Conservation (phyloP, 371 early-diverging fungal species). For the Actinomortierella ambigua region DNA sequence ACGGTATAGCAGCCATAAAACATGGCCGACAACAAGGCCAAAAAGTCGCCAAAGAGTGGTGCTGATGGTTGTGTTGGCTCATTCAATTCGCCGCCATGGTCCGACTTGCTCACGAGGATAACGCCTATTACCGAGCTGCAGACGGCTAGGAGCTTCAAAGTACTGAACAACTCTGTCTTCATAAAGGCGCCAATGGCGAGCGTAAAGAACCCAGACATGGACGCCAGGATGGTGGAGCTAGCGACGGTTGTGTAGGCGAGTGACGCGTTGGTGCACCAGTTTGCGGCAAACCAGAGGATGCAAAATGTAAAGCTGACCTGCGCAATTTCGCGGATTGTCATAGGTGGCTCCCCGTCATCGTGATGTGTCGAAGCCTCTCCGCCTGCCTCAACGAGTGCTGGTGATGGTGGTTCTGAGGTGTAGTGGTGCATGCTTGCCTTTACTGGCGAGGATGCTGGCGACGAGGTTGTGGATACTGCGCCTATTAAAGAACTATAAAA, state of each 20-base stretch:
- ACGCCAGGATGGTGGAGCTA: slow-evolving; percentile 78
- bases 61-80: slow-evolving; percentile 25
- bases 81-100: slow-evolving; percentile 19
- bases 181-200: slow-evolving; percentile 70
- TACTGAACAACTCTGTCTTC: slow-evolving; percentile 66
- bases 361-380: slow-evolving; percentile 1
- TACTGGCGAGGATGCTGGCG: slow-evolving; percentile 16
- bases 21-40: slow-evolving; percentile 75
- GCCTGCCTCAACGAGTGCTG: slow-evolving; percentile 11
- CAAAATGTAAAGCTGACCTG: slow-evolving; percentile 76
- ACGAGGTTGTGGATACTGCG: neutral
- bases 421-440: slow-evolving; percentile 32
- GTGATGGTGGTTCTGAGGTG: slow-evolving; percentile 7
- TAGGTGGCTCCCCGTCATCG: slow-evolving; percentile 17
- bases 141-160: slow-evolving; percentile 63
- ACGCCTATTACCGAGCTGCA: slow-evolving; percentile 51
- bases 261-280: slow-evolving; percentile 77
- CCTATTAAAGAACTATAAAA: too few relatives aligned
- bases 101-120: slow-evolving; percentile 30
- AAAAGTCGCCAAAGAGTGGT: slow-evolving; percentile 66
- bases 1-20: slow-evolving; percentile 85
- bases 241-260: slow-evolving; percentile 83
- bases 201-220: slow-evolving; percentile 82
- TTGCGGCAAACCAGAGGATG: slow-evolving; percentile 83
- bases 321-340: slow-evolving; percentile 58